Conservation (phyloP, 2,329 filamentous ascomycete genomes). For the Ceratocystis smalleyi region DNA sequence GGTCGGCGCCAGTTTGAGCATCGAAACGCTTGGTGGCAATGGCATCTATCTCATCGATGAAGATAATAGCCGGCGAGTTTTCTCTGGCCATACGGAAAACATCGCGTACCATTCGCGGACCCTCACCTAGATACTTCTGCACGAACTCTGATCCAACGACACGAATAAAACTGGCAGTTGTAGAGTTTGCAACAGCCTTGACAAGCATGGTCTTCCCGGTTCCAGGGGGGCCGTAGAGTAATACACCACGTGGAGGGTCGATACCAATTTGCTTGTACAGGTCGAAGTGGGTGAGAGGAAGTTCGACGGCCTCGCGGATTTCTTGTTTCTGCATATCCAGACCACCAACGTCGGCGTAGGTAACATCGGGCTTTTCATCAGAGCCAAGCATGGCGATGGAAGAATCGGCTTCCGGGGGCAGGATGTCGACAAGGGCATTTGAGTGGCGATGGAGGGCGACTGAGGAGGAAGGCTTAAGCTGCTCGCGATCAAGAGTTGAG, state of each 20-base stretch:
- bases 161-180: constrained; percentile 93
- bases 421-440: constrained; percentile 93
- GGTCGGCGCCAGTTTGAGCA: constrained; percentile 91
- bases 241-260: constrained; percentile 87
- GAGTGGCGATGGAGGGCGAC: constrained; percentile 96
- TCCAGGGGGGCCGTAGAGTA: constrained; percentile 89
- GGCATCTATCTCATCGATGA: constrained; percentile 98
- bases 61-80: constrained; percentile 96
- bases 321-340: constrained; percentile 99
- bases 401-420: constrained; percentile 96
- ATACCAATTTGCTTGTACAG: constrained; percentile 99
- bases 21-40: constrained; percentile 99
- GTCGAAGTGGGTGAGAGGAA: constrained; percentile 93
- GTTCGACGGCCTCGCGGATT: constrained; percentile 91
- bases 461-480: constrained; percentile 93
- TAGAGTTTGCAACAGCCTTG: constrained; percentile 96
- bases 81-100: constrained; percentile 98
- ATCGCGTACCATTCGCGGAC: constrained; percentile 95
- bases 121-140: constrained; percentile 95
- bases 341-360: constrained; percentile 93
- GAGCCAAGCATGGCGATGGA: constrained; percentile 95
- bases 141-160: constrained; percentile 98
- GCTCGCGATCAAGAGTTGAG: constrained; percentile 93
- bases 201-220: constrained; percentile 96
- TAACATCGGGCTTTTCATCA: constrained; percentile 96